These are phyloP conservation scores for Candida dubliniensis DNA, from an alignment of 1,139 yeast genomes.

Conservation along the genomic window DNA sequence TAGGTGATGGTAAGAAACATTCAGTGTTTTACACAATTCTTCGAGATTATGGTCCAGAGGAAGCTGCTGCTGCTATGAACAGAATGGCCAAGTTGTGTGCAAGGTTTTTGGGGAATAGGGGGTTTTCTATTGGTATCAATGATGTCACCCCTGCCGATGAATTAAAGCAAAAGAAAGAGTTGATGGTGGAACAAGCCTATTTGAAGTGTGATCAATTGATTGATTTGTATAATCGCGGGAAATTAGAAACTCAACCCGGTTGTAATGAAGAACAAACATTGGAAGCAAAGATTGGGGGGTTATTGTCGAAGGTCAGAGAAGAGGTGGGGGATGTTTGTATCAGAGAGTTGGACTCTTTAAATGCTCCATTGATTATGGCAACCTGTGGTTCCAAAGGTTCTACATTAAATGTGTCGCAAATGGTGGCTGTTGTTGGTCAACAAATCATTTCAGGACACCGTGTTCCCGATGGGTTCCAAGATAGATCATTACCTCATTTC, in stretches of 20 bases:
- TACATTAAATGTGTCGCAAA: constrained; percentile 94
- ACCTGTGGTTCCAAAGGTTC: constrained; percentile 99
- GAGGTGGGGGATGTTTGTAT: constrained; percentile 99
- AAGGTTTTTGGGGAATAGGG: constrained; percentile 88
- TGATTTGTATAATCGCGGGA: constrained; percentile 75
- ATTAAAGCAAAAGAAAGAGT: constrained; percentile 76
- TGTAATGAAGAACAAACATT: constrained; percentile 97
- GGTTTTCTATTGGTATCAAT: constrained; percentile 94
- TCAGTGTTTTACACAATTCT: constrained; percentile 93
- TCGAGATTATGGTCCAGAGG: constrained; percentile 93
- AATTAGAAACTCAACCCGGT: constrained; percentile 97
- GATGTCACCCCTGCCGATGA: constrained; percentile 94
- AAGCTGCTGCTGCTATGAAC: constrained; percentile 95
- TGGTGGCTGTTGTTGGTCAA: constrained; percentile 99
- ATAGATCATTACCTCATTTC: constrained; percentile 96
- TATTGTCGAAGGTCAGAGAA: constrained; percentile 94
- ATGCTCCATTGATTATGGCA: constrained; percentile 98
- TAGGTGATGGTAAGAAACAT: constrained; percentile 98
- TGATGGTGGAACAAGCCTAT: constrained; percentile 89
- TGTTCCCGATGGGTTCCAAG: constrained; percentile 99
- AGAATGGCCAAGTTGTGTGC: constrained; percentile 99
- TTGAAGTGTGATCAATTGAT: constrained; percentile 90
- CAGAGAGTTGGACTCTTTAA: constrained; percentile 80
- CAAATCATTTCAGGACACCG: constrained; percentile 98
- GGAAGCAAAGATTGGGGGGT: constrained; percentile 96